Evolutionary conservation across 2,329 filamentous ascomycete genomes (phyloP).

Genomic region (Cercospora citrullina): DNA sequence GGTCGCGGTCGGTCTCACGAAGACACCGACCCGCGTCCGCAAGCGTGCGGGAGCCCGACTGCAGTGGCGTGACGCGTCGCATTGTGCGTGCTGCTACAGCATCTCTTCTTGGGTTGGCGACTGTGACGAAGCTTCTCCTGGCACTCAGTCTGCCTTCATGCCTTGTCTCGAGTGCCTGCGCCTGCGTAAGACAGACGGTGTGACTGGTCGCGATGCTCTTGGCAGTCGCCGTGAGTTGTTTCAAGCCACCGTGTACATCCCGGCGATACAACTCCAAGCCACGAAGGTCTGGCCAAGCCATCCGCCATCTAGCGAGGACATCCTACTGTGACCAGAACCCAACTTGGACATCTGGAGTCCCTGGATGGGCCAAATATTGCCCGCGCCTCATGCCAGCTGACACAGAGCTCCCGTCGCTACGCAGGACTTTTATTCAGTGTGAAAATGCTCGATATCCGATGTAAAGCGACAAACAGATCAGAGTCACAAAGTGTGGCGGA

Average conservation of each 20-base stretch:
- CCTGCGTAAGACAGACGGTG: neutral
- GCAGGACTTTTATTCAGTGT: neutral
- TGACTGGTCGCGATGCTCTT: neutral
- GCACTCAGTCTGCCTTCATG: neutral
- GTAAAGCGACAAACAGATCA: neutral
- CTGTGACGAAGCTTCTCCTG: neutral
- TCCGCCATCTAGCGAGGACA: neutral
- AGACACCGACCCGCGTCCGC: neutral
- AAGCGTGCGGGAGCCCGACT: neutral
- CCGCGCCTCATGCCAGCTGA: neutral
- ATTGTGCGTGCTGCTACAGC: neutral
- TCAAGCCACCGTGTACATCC: neutral
- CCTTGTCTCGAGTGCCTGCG: neutral
- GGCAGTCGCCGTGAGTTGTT: neutral
- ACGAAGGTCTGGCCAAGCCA: neutral
- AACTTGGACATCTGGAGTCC: neutral
- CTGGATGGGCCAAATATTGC: neutral
- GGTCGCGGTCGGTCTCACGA: neutral
- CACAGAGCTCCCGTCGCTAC: neutral
- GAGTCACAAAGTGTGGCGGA: neutral
- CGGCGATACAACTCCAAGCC: neutral
- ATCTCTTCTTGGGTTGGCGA: neutral
- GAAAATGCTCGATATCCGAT: neutral
- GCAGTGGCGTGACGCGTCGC: neutral
- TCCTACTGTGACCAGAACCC: neutral